These are phyloP conservation scores for Stagonosporopsis cucurbitacearum DNA, from an alignment of 2,329 filamentous ascomycete genomes.

Conservation along the genomic window DNA sequence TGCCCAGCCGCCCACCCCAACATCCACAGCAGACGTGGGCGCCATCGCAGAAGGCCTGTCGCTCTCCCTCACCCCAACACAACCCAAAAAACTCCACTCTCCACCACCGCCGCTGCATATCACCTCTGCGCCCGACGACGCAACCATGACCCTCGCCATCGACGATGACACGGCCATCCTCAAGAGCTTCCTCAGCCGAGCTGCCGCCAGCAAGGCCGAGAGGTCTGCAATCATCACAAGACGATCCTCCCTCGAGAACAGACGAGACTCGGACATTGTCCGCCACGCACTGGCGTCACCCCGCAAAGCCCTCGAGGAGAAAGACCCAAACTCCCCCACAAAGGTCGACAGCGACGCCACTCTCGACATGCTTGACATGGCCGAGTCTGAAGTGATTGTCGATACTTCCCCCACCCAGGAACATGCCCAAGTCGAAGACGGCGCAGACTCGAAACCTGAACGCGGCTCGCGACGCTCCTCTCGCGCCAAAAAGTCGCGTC, in stretches of 20 bases:
- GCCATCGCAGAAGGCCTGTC: conserved; percentile 44
- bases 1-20: conserved; percentile 8
- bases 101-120: conserved; percentile 36
- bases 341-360: conserved; percentile 43
- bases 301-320: conserved; percentile 52
- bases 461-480: conserved; percentile 42
- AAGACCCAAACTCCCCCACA: conserved; percentile 58
- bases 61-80: conserved; percentile 27
- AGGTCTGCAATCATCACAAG: conserved; percentile 45
- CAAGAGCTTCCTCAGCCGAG: conserved; percentile 57
- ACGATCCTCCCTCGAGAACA: conserved; percentile 54
- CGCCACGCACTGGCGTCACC: conserved; percentile 56
- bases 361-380: conserved; percentile 40
- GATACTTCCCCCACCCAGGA: conserved; percentile 26
- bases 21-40: conserved; percentile 4
- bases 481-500: conserved; percentile 44
- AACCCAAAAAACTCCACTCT: conserved; percentile 36
- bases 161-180: conserved; percentile 58
- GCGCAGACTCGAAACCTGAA: conserved; percentile 22
- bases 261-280: conserved; percentile 56
- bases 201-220: conserved; percentile 55
- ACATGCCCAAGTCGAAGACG: conserved; percentile 20
- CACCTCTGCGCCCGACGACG: conserved; percentile 36
- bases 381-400: conserved; percentile 26
- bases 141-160: conserved; percentile 45